A percentile compares a stretch with the other conserved stretches of the same genome.
These are phyloP conservation scores for Xylaria longipes DNA, from an alignment of 495 filamentous ascomycete genomes.

Conservation along the genomic window DNA sequence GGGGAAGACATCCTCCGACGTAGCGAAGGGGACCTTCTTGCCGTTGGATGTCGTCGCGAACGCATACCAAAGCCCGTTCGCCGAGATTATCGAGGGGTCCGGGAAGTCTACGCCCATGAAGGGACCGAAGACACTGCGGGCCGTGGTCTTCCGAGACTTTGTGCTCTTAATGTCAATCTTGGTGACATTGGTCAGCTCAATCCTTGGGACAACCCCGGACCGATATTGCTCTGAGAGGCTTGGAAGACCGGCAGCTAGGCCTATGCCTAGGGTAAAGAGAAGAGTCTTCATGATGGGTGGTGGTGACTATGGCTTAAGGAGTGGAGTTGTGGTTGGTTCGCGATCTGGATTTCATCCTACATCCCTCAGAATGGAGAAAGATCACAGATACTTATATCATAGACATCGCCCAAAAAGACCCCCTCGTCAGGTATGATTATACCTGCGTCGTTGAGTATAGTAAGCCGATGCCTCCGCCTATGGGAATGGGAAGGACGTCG, in stretches of 20 bases:
- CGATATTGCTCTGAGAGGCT: slow-evolving; percentile 6
- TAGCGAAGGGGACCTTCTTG: slow-evolving; percentile 38
- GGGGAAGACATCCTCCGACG: slow-evolving; percentile 21
- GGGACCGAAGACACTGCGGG: slow-evolving; percentile 31
- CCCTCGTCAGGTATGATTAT: not conserved
- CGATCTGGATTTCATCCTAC: too few relatives aligned
- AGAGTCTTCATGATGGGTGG: slow-evolving; percentile 32
- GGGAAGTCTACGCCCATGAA: slow-evolving; percentile 40
- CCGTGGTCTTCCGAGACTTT: slow-evolving; percentile 17
- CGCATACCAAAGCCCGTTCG: slow-evolving; percentile 38
- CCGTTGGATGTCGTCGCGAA: slow-evolving; percentile 36
- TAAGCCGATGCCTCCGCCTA: not conserved
- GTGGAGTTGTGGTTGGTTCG: not conserved
- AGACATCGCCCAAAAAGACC: too few relatives aligned
- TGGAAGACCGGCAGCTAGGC: slow-evolving; percentile 32
- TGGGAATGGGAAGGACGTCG: not conserved
- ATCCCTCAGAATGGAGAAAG: too few relatives aligned
- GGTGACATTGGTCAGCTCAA: slow-evolving; percentile 37
- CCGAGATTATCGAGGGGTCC: slow-evolving; percentile 37
- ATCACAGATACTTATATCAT: too few relatives aligned
- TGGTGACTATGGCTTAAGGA: not conserved
- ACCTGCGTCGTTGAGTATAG: not conserved
- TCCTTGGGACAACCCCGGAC: slow-evolving; percentile 22
- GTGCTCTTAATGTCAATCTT: slow-evolving; percentile 29
- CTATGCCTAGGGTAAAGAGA: slow-evolving; percentile 30